Percentiles rank a stretch among this genome's conserved stretches.
phyloP scores from a whole-genome alignment of 2,329 filamentous ascomycete species.

The Aspergillus udagawae region DNA sequence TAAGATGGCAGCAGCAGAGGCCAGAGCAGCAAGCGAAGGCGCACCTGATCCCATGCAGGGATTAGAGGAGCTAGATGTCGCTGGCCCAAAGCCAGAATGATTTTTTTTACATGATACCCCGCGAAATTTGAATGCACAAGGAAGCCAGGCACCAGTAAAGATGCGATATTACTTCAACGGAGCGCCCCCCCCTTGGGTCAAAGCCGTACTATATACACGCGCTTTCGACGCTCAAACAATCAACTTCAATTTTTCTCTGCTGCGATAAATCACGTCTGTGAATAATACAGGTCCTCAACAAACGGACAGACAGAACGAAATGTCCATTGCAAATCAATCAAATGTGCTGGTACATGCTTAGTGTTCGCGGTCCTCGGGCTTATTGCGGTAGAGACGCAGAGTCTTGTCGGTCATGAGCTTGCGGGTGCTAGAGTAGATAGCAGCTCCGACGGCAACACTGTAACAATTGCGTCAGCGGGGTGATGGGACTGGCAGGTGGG shows the following conservation, averaged over 20 bases:
- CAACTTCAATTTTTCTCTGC: slow-evolving; percentile 16
- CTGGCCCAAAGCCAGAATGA: slow-evolving; percentile 78
- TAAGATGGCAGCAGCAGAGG: slow-evolving; percentile 56
- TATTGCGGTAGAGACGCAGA: slow-evolving; percentile 77
- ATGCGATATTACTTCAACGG: slow-evolving; percentile 25
- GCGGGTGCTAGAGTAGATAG: slow-evolving; percentile 72
- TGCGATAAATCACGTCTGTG: slow-evolving; percentile 22
- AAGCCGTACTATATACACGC: slow-evolving; percentile 37
- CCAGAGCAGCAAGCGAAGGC: slow-evolving; percentile 48
- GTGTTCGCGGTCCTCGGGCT: slow-evolving; percentile 41
- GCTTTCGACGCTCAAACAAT: slow-evolving; percentile 14
- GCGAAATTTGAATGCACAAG: slow-evolving; percentile 16
- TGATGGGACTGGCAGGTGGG: slow-evolving; percentile 11
- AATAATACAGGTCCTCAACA: slow-evolving; percentile 28
- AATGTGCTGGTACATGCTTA: slow-evolving; percentile 34
- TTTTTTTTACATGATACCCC: slow-evolving; percentile 17
- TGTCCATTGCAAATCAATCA: slow-evolving; percentile 28
- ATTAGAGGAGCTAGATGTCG: slow-evolving; percentile 86
- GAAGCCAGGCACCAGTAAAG: slow-evolving; percentile 23
- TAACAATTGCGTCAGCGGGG: slow-evolving; percentile 17
- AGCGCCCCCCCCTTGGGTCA: slow-evolving; percentile 21
- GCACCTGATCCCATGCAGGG: slow-evolving; percentile 91
- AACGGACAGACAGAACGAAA: slow-evolving; percentile 15
- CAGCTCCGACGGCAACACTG: slow-evolving; percentile 68
- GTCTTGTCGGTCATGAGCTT: slow-evolving; percentile 90